Evolutionary conservation across 164 flowering plant species (phyloP).

Genomic region (Chimonanthus praecox): DNA sequence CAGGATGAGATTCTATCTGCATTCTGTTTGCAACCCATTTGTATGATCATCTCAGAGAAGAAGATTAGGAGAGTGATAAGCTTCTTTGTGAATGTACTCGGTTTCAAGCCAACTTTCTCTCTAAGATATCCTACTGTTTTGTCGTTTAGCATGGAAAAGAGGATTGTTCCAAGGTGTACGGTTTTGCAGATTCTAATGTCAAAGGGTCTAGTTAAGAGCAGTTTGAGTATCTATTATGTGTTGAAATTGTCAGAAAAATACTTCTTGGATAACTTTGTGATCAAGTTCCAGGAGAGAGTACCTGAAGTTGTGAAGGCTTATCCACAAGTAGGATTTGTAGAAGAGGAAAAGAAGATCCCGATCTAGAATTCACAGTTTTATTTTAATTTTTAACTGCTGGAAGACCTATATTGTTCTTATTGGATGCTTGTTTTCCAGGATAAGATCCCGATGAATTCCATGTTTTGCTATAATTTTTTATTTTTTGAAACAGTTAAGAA

Average conservation of each 20-base stretch:
- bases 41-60: constrained; percentile 15
- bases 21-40: constrained; percentile 11
- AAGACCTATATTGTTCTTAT: no score
- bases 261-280: constrained; percentile 8
- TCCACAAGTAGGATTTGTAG: no score
- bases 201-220: constrained; percentile 8
- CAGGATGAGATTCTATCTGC: constrained; percentile 11
- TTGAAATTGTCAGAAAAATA: not conserved
- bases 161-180: constrained; percentile 13
- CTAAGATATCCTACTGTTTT: not conserved
- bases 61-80: constrained; percentile 15
- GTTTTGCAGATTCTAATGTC: not conserved
- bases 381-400: no score
- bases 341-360: no score
- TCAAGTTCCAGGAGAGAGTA: not conserved
- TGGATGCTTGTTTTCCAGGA: no score
- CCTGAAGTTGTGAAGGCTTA: constrained; percentile 2
- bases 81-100: constrained; percentile 14
- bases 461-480: not conserved
- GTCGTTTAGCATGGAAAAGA: constrained; percentile 10
- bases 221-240: not conserved
- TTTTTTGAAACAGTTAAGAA: no score
- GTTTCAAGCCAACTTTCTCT: constrained; percentile 7
- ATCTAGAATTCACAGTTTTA: no score
- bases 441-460: no score